Conservation (phyloP, 495 filamentous ascomycete species). For the Podospora fimiseda region DNA sequence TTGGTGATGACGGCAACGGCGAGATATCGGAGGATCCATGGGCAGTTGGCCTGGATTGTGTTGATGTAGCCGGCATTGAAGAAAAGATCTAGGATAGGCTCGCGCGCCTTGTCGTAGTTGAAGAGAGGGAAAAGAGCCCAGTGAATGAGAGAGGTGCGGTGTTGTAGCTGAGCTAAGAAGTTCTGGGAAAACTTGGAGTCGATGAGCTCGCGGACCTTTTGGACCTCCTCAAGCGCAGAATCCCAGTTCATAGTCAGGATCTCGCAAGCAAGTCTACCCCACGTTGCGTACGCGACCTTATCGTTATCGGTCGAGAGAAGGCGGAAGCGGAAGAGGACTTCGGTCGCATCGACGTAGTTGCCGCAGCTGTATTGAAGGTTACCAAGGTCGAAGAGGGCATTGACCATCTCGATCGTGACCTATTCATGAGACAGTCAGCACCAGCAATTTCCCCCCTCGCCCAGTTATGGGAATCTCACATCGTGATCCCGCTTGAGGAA, state of each 20-base stretch:
- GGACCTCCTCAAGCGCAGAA: constrained; percentile 87
- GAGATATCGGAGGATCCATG: constrained; percentile 94
- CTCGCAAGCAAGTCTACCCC: constrained; percentile 92
- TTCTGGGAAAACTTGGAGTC: constrained; percentile 91
- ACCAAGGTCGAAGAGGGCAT: constrained; percentile 88
- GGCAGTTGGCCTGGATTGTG: constrained; percentile 95
- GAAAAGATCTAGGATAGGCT: constrained; percentile 87
- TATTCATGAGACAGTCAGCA: too few species aligned
- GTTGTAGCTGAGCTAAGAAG: constrained; percentile 85
- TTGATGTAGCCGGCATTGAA: constrained; percentile 97
- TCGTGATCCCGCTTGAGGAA: constrained; percentile 91
- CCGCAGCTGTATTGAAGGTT: constrained; percentile 96
- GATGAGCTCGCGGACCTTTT: constrained; percentile 87
- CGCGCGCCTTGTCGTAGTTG: constrained; percentile 88
- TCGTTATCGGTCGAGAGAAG: constrained; percentile 96
- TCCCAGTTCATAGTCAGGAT: constrained; percentile 94
- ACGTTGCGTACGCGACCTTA: constrained; percentile 88
- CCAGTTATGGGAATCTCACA: constrained; percentile 39
- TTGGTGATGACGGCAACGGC: constrained; percentile 94
- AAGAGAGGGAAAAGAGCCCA: constrained; percentile 99
- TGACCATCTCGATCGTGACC: constrained; percentile 89
- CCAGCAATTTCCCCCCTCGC: too few species aligned
- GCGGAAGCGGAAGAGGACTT: constrained; percentile 91
- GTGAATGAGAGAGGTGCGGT: constrained; percentile 95
- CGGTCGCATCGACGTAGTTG: constrained; percentile 79